Percentiles rank a stretch among this genome's conserved stretches.
These are phyloP conservation scores for Epicoccum sorghinum DNA, from an alignment of 2,329 filamentous ascomycete species.

Conservation along the genomic window DNA sequence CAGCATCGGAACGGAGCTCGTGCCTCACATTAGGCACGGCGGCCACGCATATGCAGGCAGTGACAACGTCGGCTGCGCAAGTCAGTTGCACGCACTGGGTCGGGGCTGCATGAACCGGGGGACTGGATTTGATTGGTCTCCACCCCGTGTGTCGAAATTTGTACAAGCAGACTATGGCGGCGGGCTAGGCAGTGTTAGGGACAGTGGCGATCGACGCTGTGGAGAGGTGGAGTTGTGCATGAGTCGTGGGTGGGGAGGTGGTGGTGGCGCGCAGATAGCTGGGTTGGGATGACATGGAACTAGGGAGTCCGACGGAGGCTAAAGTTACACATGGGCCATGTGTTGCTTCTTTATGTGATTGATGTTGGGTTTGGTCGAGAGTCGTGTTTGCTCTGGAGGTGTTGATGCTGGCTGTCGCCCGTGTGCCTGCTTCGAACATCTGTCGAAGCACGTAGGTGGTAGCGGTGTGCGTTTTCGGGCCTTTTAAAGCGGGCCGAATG, in stretches of 20 bases:
- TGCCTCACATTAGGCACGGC: no score
- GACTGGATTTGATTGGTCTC: constrained; percentile 4
- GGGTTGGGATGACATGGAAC: no score
- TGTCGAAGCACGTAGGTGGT: not conserved
- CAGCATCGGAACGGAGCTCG: no score
- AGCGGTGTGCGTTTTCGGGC: constrained; percentile 15
- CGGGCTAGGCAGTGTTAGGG: not conserved
- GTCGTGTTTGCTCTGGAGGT: no score
- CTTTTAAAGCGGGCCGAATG: constrained; percentile 17
- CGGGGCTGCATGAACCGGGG: no score
- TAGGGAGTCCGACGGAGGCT: constrained; percentile 1
- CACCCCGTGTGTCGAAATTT: not conserved
- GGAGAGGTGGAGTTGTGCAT: constrained; percentile 1
- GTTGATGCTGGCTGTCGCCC: no score
- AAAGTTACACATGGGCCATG: constrained; percentile 9
- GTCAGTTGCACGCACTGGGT: no score
- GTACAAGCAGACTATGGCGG: not conserved
- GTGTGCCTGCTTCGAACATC: no score
- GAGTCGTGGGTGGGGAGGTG: constrained; percentile 3
- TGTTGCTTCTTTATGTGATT: not conserved
- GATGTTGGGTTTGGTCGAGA: not conserved
- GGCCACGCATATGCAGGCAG: not conserved
- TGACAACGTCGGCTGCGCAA: no score
- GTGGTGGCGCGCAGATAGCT: no score
- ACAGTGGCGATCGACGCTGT: constrained; percentile 7